Conservation (phyloP, 2,329 filamentous ascomycete genomes). For the Claviceps sp. region DNA sequence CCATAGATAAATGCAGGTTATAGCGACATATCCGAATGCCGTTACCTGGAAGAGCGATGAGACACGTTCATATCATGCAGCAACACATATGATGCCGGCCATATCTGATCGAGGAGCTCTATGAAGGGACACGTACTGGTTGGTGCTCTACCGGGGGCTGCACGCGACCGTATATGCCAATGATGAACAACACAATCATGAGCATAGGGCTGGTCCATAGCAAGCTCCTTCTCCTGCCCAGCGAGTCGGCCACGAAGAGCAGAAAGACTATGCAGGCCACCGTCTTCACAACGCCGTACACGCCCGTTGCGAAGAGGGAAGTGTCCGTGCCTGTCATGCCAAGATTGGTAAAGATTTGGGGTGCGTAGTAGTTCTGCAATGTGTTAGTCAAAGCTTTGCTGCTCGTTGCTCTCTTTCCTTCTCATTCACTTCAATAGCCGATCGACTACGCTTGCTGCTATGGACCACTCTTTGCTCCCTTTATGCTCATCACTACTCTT, state of each 20-base stretch:
- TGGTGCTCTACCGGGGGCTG: constrained; percentile 39
- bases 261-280: constrained; percentile 50
- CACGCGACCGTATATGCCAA: constrained; percentile 56
- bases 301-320: constrained; percentile 57
- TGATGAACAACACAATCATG: constrained; percentile 51
- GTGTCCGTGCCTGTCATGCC: constrained; percentile 43
- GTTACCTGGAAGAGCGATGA: constrained; percentile 28
- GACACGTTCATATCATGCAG: not conserved
- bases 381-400: not conserved
- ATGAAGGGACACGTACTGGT: constrained; percentile 20
- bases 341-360: constrained; percentile 53
- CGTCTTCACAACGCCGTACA: constrained; percentile 63
- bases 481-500: too few relatives aligned
- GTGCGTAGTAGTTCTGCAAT: constrained; percentile 48
- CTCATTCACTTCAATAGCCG: not conserved
- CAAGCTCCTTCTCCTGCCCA: constrained; percentile 47
- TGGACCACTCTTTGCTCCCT: too few relatives aligned
- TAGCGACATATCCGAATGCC: constrained; percentile 54
- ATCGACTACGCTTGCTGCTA: too few relatives aligned
- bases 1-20: constrained; percentile 61
- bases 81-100: not conserved
- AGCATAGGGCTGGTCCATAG: constrained; percentile 53
- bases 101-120: not conserved
- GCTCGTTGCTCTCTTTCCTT: not conserved
- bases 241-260: constrained; percentile 52